Conservation (phyloP, 2,329 filamentous ascomycete genomes). For the Colletotrichum graminicola region DNA sequence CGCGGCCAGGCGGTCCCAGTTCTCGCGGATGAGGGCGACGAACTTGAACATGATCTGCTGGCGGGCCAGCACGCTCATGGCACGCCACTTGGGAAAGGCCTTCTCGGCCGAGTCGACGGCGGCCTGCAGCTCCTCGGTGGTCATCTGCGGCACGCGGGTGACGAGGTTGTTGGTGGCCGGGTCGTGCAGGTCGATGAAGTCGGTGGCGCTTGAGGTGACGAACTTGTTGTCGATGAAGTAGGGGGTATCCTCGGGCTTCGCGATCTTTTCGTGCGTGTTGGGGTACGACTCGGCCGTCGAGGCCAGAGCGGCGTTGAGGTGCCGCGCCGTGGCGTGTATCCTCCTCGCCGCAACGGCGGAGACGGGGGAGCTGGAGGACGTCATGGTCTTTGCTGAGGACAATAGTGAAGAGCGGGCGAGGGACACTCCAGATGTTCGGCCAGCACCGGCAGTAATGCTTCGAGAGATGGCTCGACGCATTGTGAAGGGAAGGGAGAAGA, state of each 20-base stretch:
- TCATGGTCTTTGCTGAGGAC: constrained; percentile 43
- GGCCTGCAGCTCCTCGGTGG: constrained; percentile 79
- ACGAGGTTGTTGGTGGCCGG: constrained; percentile 89
- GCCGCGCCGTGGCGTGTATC: constrained; percentile 68
- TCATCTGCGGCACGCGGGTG: constrained; percentile 85
- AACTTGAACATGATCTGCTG: constrained; percentile 93
- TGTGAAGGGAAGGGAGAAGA: constrained; percentile 42
- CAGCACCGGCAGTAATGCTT: constrained; percentile 52
- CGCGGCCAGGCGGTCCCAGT: constrained; percentile 87
- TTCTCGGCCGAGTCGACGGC: constrained; percentile 81
- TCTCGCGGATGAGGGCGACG: constrained; percentile 81
- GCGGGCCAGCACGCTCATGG: constrained; percentile 77
- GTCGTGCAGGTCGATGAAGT: constrained; percentile 85
- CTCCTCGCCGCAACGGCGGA: constrained; percentile 61
- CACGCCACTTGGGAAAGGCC: constrained; percentile 80
- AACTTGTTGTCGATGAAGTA: constrained; percentile 89
- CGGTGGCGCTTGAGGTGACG: constrained; percentile 72
- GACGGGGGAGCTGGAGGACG: constrained; percentile 43
- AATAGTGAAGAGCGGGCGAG: constrained; percentile 46
- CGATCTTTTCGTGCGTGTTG: constrained; percentile 77
- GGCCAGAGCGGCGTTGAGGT: constrained; percentile 66
- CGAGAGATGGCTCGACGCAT: constrained; percentile 63
- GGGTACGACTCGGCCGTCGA: constrained; percentile 74
- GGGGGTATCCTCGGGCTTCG: constrained; percentile 76
- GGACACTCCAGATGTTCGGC: constrained; percentile 50